These are phyloP conservation scores for Medicago lupulina DNA, from an alignment of 306 rosid genomes.

Conservation along the genomic window DNA sequence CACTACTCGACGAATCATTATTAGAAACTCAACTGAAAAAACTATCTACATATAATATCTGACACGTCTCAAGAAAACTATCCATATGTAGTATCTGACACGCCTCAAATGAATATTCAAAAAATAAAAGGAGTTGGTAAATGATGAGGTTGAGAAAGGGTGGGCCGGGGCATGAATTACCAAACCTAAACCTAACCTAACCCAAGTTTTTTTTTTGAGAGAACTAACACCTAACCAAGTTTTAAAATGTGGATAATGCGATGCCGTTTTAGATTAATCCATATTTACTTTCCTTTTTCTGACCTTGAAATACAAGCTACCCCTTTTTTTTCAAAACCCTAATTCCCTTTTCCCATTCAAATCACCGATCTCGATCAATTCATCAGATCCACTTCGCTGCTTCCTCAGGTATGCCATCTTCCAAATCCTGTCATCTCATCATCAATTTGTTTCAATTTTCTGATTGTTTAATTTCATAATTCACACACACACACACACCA, in stretches of 20 bases:
- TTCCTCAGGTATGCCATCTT: slow-evolving; percentile 45
- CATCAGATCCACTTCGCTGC: slow-evolving; percentile 47
- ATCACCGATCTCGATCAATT: slow-evolving; percentile 35
- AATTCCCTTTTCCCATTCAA: slow-evolving; percentile 28
- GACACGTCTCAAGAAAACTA: too few relatives aligned
- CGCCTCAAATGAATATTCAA: too few relatives aligned
- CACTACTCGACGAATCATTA: too few relatives aligned
- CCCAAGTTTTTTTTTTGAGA: too few relatives aligned
- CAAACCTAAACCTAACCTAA: not conserved
- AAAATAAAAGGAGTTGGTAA: not conserved
- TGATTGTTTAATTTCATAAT: slow-evolving; percentile 13
- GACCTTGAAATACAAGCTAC: slow-evolving; percentile 32
- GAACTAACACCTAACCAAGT: too few relatives aligned
- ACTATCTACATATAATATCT: too few relatives aligned
- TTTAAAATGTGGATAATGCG: slow-evolving; percentile 32
- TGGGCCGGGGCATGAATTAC: slow-evolving; percentile 3
- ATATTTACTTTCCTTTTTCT: not conserved
- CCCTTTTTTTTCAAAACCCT: slow-evolving; percentile 49
- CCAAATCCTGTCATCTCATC: not conserved
- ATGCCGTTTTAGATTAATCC: slow-evolving; percentile 31
- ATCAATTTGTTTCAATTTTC: not conserved
- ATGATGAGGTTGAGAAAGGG: not conserved
- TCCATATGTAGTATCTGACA: too few relatives aligned
- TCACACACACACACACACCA: slow-evolving; percentile 2
- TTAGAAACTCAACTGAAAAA: too few relatives aligned